Base-by-base conservation (phyloP, 441 rosid species). In the Pelargonium australe region DNA sequence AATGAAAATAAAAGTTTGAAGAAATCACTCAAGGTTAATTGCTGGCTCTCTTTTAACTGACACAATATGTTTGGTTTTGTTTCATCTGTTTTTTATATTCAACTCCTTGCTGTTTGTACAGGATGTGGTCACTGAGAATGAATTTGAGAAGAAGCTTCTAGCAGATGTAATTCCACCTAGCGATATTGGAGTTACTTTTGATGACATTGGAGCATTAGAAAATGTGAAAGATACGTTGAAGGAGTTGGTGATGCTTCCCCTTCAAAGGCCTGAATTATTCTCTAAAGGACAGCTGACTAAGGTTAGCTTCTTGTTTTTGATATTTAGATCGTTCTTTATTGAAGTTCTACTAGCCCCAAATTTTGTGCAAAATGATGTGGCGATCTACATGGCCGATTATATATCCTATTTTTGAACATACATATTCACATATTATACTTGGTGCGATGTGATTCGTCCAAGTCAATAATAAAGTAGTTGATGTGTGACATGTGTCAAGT, bases 191-290 rank as follows among this genome's bases (percentile, higher is more conserved):
- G 97, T 95, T 69, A 85, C 95, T 1, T 95, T 95, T 85, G 91
- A 89, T 73, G 98, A 95, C 73, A 95, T 95, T 70, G 99, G 98
- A 70, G 97, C 99, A 66, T 77, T 95, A 19, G 99, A 95, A 80
- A 90, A 86, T 82, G 98, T 95, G 72, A 95, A 95, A 82, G 99
- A 95, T 73, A 92, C 99, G 34, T 79, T 95, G 83, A 92, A 89
- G 86, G 98, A 95, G 83, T 75, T 95, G 83, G 99, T 95, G 76
- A 95, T 95, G 99, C 97, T 95, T 77, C 99, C 99, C 75, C 97
- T 95, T 78, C 97, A 92, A 63, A 87, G 99, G 80, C 99, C 99
- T 13, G 98, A 92, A 74, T 82, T 95, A 72, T 95, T 95, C 81
- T 78, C 87, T 85, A 92, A 89, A 84, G 99, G 99, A 75, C 98